Evolutionary conservation across 257 asterid genomes (phyloP).

Genomic region (Verbascum thapsus): DNA sequence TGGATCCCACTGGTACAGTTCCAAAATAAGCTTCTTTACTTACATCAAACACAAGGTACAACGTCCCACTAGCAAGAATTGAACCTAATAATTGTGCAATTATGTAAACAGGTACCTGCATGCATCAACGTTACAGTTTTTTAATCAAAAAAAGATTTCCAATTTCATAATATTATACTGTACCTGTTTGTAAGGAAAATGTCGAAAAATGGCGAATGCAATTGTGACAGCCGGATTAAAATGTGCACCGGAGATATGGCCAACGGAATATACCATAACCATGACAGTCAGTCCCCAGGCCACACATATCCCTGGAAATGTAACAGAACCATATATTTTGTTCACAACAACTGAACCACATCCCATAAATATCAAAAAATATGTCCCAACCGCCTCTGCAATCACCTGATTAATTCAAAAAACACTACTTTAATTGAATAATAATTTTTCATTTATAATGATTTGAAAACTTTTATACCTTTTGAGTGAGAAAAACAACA

Average conservation of each 20-base stretch:
- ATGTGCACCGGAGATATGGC: constrained; percentile 74
- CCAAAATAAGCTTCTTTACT: constrained; percentile 42
- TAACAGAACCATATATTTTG: constrained; percentile 51
- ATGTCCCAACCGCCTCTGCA: constrained; percentile 69
- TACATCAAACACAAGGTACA: constrained; percentile 51
- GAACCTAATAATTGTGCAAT: constrained; percentile 56
- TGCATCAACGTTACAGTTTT: not conserved
- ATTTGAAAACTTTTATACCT: constrained; percentile 30
- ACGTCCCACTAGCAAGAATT: constrained; percentile 63
- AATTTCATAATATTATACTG: not conserved
- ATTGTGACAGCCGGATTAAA: constrained; percentile 79
- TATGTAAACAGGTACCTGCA: constrained; percentile 65
- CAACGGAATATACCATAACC: too few species aligned
- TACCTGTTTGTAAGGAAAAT: constrained; percentile 56
- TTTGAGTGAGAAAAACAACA: constrained; percentile 50
- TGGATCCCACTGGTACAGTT: constrained; percentile 54
- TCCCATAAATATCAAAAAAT: constrained; percentile 60
- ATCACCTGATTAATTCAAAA: constrained; percentile 36
- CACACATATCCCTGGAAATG: constrained; percentile 61
- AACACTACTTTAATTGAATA: not conserved
- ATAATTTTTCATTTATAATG: not conserved
- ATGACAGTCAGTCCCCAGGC: constrained; percentile 60
- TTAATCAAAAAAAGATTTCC: not conserved
- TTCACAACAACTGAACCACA: constrained; percentile 64
- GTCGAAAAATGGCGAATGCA: constrained; percentile 57